These are phyloP conservation scores for Aspergillus brunneoviolaceus DNA, from an alignment of 2,329 filamentous ascomycete species.

Conservation along the genomic window DNA sequence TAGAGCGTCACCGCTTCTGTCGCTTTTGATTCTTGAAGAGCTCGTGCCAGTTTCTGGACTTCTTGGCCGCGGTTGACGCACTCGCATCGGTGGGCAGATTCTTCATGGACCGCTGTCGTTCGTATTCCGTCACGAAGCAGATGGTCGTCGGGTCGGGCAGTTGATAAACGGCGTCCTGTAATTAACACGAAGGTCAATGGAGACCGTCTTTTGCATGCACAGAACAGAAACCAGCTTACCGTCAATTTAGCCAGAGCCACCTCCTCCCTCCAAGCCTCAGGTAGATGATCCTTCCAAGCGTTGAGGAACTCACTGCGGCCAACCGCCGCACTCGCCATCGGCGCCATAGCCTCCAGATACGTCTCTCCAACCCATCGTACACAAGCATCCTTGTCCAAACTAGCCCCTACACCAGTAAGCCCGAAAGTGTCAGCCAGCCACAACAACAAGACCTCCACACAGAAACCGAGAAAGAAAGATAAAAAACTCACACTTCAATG, in stretches of 20 bases:
- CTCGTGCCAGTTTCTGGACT: constrained; percentile 46
- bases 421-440: constrained; percentile 3
- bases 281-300: constrained; percentile 44
- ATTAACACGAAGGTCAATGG: constrained; percentile 7
- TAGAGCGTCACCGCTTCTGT: constrained; percentile 29
- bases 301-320: constrained; percentile 36
- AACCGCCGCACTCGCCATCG: constrained; percentile 30
- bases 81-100: constrained; percentile 24
- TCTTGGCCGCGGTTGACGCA: constrained; percentile 31
- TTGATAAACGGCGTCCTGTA: constrained; percentile 35
- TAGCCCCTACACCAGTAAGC: constrained; percentile 35
- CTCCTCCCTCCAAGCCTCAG: constrained; percentile 44
- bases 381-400: constrained; percentile 37
- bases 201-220: background rate
- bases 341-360: constrained; percentile 41
- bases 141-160: constrained; percentile 38
- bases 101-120: constrained; percentile 31
- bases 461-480: background rate
- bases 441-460: background rate
- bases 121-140: constrained; percentile 34
- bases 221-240: constrained; percentile 20
- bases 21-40: constrained; percentile 40
- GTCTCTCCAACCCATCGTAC: constrained; percentile 41
- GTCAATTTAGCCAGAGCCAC: constrained; percentile 35
- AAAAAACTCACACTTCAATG: constrained; percentile 39